Conservation (phyloP, 202 grass and related monocot species). For the Eragrostis tef region DNA sequence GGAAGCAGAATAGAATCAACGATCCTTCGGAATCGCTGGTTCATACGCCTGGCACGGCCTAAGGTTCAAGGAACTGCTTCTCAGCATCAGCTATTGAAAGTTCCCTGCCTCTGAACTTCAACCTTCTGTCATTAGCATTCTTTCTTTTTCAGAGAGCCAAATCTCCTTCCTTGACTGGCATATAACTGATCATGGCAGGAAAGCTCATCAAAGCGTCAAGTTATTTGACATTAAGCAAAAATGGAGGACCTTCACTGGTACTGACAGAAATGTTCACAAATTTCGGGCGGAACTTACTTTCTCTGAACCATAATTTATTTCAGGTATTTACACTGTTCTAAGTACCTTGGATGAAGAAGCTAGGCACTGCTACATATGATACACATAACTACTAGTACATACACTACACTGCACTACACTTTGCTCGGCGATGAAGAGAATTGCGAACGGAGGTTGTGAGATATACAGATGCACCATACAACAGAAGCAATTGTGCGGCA, state of each 20-base stretch:
- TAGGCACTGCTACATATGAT: conserved; percentile 29
- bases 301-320: conserved; percentile 44
- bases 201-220: neutral
- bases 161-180: neutral
- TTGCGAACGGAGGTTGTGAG: neutral
- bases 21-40: neutral
- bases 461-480: conserved; percentile 21
- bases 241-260: neutral
- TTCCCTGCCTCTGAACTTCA: neutral
- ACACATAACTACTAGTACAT: conserved; percentile 41
- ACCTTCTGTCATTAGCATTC: too few relatives aligned
- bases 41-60: too few relatives aligned
- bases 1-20: neutral
- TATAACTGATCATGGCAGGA: neutral
- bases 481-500: neutral
- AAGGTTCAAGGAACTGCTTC: too few relatives aligned
- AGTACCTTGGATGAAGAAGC: conserved; percentile 33
- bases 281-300: conserved; percentile 29
- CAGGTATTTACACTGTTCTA: conserved; percentile 59
- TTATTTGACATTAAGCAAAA: neutral
- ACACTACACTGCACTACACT: conserved; percentile 30
- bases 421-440: conserved; percentile 8
- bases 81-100: too few relatives aligned
- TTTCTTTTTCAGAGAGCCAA: neutral
- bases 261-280: neutral